Evolutionary conservation across 2,329 filamentous ascomycete genomes (phyloP), one percentile per base, ranked within the genome.

Genomic region (Ophiostoma himal-ulmi): DNA sequence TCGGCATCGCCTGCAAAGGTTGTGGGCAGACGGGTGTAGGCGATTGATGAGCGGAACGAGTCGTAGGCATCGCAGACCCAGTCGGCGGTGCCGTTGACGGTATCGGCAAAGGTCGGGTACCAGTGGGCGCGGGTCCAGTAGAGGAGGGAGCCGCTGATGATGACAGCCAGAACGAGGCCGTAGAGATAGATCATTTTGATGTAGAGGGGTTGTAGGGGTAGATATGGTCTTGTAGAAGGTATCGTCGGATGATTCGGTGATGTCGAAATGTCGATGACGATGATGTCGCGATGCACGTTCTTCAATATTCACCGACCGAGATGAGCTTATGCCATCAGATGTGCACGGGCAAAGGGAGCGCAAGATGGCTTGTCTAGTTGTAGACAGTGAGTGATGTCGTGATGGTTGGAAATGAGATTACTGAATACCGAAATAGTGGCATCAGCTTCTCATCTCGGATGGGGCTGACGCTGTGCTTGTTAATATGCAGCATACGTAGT

Each of bases 1-100:
- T 97, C 94, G 71, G 95, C 89, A 81, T 99, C 95, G 74, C 86
- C 88, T 62, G 88, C 84, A 82, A 98, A 99, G 68, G 86, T 89
- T 0, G 93, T 97, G 0, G 93, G 92, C 0, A 98, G 86, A 41
- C 88, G 90, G 69, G 89, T 85, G 82, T 98, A 89, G 26, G 70
- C 70, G 13, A 66, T 65, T 5, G 64, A 20, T 73, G 85, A 80
- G 73, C 84, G 78, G 75, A 83, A 81, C 68, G 84, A 83, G 75
- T 67, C 65, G 65, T 67, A 67, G 10, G 65, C 20, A 17, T 67
- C 65, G 65, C 87, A 78, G 72, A 83, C 78, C 71, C 85, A 82
- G 71, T 82, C 74, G 76, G 82, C 84, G 68, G 36, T 67, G 65
- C 65, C 65, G 65, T 67, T 83, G 70, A 90, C 30, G 52, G 30